Evolutionary conservation across 1,139 yeast species (phyloP), one percentile per base, ranked within the genome.

Genomic region (Kodamaea derodonti): DNA sequence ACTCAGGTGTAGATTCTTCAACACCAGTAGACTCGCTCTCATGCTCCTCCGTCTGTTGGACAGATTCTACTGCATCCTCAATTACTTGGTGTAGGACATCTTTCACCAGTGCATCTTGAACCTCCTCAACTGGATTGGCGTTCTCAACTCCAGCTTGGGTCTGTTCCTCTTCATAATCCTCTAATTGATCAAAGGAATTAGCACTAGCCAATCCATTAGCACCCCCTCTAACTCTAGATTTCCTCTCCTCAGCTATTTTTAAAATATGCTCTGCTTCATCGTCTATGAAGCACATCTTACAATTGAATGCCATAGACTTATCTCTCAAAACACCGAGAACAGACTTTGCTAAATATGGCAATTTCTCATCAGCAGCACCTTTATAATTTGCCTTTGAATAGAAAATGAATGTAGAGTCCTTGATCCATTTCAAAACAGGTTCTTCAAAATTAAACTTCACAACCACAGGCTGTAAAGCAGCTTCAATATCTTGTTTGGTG

Each of bases 241-340:
- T 29, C 31, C 30, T 14, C 17, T 29, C 31, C 35, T 43, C 47
- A 30, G 61, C 72, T 3, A 51, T 47, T 40, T 66, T 69, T 39
- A 68, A 52, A n/a, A 69, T 48, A 20, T 50, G 44, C 8, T 54
- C 52, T 3, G 55, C 62, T 14, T 55, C 54, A 2, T 48, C 58
- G 41, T 70, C 75, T 20, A 72, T 47, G 39, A 63, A 58, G 37
- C 75, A 66, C 38, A 72, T 54, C 35, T 63, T 60, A 46, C 79
- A 72, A 39, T 68, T 72, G 49, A 71, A 70, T 2, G 80, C 80
- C 28, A 75, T 46, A 15, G 69, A 69, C 24, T 58, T 56, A 5
- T 60, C 65, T 24, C 67, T 51, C 20, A 74, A 47, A 15, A 49
- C 44, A 11, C 43, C 44, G 38, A 56, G 60, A 34, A 72, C 54